A percentile compares a stretch with the other conserved stretches of the same genome.
Conservation (phyloP, 495 filamentous ascomycete genomes). For the Sporormia fimetaria region DNA sequence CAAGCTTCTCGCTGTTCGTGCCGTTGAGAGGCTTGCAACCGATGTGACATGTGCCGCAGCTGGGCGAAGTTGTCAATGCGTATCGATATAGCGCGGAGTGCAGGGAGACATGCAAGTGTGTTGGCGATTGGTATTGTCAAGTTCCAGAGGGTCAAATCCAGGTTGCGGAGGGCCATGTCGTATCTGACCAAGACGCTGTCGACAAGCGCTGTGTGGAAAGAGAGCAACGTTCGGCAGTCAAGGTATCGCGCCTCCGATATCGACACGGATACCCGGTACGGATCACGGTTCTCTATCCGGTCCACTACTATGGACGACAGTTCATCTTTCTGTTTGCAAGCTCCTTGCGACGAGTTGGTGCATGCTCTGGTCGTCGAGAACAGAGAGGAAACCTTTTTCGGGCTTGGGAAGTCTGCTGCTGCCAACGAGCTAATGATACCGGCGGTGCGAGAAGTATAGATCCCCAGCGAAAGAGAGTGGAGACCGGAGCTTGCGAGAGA, state of each 20-base stretch:
- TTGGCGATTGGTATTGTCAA: constrained; percentile 15
- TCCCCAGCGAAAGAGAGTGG: constrained; percentile 25
- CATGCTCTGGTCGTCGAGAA: constrained; percentile 2
- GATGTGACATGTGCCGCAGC: constrained; percentile 3
- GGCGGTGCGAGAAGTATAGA: constrained; percentile 17
- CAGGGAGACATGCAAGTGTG: constrained; percentile 12
- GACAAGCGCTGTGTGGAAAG: constrained; percentile 22
- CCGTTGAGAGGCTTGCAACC: neutral
- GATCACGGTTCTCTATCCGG: neutral
- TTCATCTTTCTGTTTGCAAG: too few relatives aligned
- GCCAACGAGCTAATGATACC: constrained; percentile 13
- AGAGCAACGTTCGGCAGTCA: constrained; percentile 6
- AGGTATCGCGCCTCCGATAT: constrained; percentile 18
- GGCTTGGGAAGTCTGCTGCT: constrained; percentile 7
- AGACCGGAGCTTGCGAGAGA: constrained; percentile 18
- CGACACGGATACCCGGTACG: constrained; percentile 15
- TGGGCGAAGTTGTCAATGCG: constrained; percentile 23
- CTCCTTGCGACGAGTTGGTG: too few relatives aligned
- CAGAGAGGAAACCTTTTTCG: constrained; percentile 2
- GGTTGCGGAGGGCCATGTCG: constrained; percentile 10
- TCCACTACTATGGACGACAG: too few relatives aligned
- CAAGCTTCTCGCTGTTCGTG: constrained; percentile 13
- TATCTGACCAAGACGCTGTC: constrained; percentile 27
- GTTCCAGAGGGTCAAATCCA: constrained; percentile 24
- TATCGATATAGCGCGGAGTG: constrained; percentile 20